Conservation (phyloP, 495 filamentous ascomycete genomes). For the Lepraria neglecta region DNA sequence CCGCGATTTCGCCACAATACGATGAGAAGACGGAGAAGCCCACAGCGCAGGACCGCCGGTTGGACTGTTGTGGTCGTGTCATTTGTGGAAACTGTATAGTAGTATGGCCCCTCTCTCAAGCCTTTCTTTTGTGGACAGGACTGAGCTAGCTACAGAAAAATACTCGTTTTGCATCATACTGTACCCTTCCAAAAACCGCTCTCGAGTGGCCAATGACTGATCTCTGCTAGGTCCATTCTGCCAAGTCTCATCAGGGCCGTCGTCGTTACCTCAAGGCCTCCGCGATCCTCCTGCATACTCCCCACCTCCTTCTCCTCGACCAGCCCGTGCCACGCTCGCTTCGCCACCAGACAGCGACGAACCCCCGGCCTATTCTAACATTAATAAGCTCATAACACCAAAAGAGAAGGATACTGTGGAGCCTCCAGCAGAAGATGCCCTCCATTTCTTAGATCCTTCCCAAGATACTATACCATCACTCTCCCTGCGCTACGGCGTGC, state of each 20-base stretch:
- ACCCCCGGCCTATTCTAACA: slow-evolving; percentile 39
- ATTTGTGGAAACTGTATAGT: slow-evolving; percentile 64
- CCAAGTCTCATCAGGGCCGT: slow-evolving; percentile 46
- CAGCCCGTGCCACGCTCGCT: slow-evolving; percentile 26
- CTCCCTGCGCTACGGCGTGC: slow-evolving; percentile 61
- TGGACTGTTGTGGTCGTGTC: slow-evolving; percentile 58
- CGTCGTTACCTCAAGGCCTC: slow-evolving; percentile 49
- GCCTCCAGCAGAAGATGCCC: slow-evolving; percentile 46
- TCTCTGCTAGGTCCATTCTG: slow-evolving; percentile 44
- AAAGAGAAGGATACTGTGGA: slow-evolving; percentile 11
- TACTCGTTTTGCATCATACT: slow-evolving; percentile 62
- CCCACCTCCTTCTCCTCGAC: slow-evolving; percentile 32
- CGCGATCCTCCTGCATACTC: slow-evolving; percentile 54
- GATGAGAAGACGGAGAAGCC: slow-evolving; percentile 51
- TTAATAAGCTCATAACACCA: slow-evolving; percentile 21
- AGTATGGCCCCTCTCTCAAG: slow-evolving; percentile 34
- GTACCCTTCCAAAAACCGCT: slow-evolving; percentile 29
- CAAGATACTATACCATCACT: slow-evolving; percentile 58
- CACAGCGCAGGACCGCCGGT: slow-evolving; percentile 42
- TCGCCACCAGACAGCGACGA: slow-evolving; percentile 27
- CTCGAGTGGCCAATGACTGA: slow-evolving; percentile 4
- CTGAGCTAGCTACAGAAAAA: slow-evolving; percentile 47
- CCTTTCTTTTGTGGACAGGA: background rate
- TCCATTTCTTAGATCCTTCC: slow-evolving; percentile 61
- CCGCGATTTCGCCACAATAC: slow-evolving; percentile 36